Base-by-base conservation (phyloP, 1,284 basidiomycete species). In the Trichosporon faecale region DNA sequence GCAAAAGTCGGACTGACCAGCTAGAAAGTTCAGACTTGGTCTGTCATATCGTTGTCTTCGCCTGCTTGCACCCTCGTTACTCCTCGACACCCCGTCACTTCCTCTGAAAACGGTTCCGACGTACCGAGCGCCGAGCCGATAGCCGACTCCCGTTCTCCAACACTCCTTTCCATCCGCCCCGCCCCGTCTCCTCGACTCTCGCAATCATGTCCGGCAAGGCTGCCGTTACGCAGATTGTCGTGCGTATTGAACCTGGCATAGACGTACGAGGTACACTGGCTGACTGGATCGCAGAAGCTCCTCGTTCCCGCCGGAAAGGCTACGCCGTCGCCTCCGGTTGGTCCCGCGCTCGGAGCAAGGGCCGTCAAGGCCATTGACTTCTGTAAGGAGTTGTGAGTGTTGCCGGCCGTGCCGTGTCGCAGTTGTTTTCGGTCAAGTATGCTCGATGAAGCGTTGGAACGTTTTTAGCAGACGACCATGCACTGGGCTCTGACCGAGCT, bases 321-420 rank as follows among this genome's bases (percentile, higher is more conserved):
- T 40, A 91, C 94, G 27, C 95, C 96, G 23, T 94, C 94, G 68
- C 96, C 96, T 64, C 96, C 96, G 21, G 92, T 99, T 66, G 97
- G 96, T 77, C 96, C 97, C 67, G 95, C 95, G 23, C 89, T 98
- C 66, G 97, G 97, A 86, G 95, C 97, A 74, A 91, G 94, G 80
- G 97, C 97, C 78, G 95, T 99, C 75, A 98, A 98, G 85, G 96
- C 95, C 21, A 99, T 99, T 91, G 97, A 99, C 85, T 99, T 99
- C 82, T 97, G 95, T 86, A 99, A 98, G 83, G 94, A 96, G 82
- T 97, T 83, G 83, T 83, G 70, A 74, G 80, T 80, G 12, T n/a
- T n/a, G n/a, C n/a, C n/a, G n/a, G n/a, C n/a, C n/a, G n/a, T n/a
- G n/a, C n/a, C n/a, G n/a, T n/a, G n/a, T n/a, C n/a, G n/a, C n/a